phyloP scores from a whole-genome alignment of 2,329 filamentous ascomycete genomes.

The Arthrinium puccinioides region DNA sequence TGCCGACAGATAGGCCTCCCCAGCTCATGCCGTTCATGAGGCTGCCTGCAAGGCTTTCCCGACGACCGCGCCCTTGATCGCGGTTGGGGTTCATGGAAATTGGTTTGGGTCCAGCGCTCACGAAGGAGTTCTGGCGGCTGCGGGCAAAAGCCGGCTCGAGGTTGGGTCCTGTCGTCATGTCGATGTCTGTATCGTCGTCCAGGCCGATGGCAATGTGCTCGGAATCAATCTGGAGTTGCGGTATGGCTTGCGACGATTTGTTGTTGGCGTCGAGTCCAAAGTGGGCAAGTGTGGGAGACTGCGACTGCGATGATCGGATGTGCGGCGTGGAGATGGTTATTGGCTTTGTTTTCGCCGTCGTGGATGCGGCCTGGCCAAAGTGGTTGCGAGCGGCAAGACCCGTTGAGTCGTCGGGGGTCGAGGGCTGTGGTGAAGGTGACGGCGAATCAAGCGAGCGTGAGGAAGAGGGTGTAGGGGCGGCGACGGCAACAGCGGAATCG shows the following conservation, averaged over 20 bases:
- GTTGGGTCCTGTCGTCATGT: conserved; percentile 53
- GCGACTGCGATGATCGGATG: conserved; percentile 13
- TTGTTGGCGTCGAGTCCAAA: conserved; percentile 4
- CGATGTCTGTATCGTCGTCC: conserved; percentile 27
- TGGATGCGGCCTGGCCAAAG: conserved; percentile 14
- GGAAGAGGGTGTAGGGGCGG: conserved; percentile 27
- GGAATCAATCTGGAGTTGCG: conserved; percentile 1
- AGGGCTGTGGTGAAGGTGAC: conserved; percentile 34
- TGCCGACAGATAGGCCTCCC: conserved; percentile 92
- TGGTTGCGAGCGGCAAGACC: conserved; percentile 18
- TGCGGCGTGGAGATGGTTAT: conserved; percentile 24
- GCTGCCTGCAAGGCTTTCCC: conserved; percentile 57
- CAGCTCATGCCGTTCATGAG: conserved; percentile 85
- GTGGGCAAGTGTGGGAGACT: conserved; percentile 12
- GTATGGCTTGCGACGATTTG: too few relatives aligned
- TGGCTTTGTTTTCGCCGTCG: conserved; percentile 29
- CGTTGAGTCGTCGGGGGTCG: conserved; percentile 31
- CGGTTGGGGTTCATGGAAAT: conserved; percentile 62
- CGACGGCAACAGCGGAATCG: conserved; percentile 13
- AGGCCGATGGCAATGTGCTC: conserved; percentile 6
- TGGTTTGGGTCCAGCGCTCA: conserved; percentile 57
- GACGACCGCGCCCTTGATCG: conserved; percentile 49
- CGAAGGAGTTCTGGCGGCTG: conserved; percentile 57
- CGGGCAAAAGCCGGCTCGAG: conserved; percentile 53
- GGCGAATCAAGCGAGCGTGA: conserved; percentile 29